Evolutionary conservation across 106 monocot species (phyloP).

Genomic region (Phalaenopsis equestris): DNA sequence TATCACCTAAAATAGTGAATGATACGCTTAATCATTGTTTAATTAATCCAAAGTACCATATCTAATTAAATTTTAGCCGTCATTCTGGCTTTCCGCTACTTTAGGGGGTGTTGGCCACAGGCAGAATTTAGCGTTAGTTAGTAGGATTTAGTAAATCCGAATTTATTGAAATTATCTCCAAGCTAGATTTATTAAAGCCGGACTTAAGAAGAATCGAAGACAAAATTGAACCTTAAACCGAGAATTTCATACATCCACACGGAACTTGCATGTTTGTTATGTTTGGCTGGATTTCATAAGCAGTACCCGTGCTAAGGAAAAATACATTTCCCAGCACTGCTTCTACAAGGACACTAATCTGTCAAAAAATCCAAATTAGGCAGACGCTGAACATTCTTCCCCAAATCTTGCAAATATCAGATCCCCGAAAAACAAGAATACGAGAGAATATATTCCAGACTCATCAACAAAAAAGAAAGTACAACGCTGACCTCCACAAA

Average conservation of each 20-base stretch:
- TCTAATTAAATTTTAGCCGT: background rate
- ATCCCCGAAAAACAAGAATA: background rate
- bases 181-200: too few relatives aligned
- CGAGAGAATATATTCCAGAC: background rate
- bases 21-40: background rate
- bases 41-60: background rate
- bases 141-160: too few relatives aligned
- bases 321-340: background rate
- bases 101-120: too few relatives aligned
- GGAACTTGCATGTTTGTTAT: too few relatives aligned
- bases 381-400: background rate
- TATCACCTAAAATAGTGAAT: background rate
- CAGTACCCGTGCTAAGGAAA: background rate
- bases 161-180: too few relatives aligned
- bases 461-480: background rate
- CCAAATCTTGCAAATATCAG: background rate
- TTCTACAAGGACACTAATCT: background rate
- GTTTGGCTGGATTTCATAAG: background rate
- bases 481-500: constrained; percentile 69
- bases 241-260: too few relatives aligned
- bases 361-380: background rate
- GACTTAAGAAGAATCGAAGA: too few relatives aligned
- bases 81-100: background rate
- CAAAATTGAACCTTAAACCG: too few relatives aligned
- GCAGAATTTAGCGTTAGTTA: too few relatives aligned